A percentile compares a stretch with the other conserved stretches of the same genome.
phyloP scores from a whole-genome alignment of 306 rosid species.

The Fragaria vesca region DNA sequence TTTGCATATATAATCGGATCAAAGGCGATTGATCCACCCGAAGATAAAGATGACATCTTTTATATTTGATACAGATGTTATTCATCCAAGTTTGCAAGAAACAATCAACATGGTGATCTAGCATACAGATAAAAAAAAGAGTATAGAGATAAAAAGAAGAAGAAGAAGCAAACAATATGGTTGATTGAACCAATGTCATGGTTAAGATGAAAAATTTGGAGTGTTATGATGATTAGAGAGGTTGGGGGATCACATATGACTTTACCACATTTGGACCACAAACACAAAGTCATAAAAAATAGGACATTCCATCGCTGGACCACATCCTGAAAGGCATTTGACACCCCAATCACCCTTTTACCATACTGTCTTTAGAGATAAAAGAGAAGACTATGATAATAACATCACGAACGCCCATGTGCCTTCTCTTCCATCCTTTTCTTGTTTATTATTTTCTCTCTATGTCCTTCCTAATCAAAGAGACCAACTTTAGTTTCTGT shows the following conservation, averaged over 20 bases:
- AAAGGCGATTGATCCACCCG: constrained; percentile 13
- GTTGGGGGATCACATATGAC: constrained; percentile 33
- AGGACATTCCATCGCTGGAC: constrained; percentile 49
- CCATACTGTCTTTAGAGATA: constrained; percentile 4
- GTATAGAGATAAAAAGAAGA: not conserved
- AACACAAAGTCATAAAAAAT: constrained; percentile 26
- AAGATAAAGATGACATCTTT: not conserved
- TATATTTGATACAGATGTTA: constrained; percentile 6
- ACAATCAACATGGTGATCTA: constrained; percentile 24
- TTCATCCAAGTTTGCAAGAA: constrained; percentile 15
- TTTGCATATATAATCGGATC: constrained; percentile 15
- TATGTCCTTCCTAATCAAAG: not conserved
- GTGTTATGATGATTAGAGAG: constrained; percentile 37
- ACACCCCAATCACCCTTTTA: constrained; percentile 6
- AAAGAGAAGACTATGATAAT: not conserved
- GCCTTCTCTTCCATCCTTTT: constrained; percentile 22
- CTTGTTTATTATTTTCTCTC: constrained; percentile 1
- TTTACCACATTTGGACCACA: constrained; percentile 60
- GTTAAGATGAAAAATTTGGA: constrained; percentile 25
- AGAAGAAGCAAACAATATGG: not conserved
- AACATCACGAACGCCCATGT: constrained; percentile 27
- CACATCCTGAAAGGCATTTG: constrained; percentile 43
- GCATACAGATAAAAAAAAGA: not conserved
- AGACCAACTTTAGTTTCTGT: not conserved
- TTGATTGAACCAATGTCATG: constrained; percentile 20